These are phyloP conservation scores for Linnemannia hyalina DNA, from an alignment of 192 early-diverging fungal genomes.

Conservation along the genomic window DNA sequence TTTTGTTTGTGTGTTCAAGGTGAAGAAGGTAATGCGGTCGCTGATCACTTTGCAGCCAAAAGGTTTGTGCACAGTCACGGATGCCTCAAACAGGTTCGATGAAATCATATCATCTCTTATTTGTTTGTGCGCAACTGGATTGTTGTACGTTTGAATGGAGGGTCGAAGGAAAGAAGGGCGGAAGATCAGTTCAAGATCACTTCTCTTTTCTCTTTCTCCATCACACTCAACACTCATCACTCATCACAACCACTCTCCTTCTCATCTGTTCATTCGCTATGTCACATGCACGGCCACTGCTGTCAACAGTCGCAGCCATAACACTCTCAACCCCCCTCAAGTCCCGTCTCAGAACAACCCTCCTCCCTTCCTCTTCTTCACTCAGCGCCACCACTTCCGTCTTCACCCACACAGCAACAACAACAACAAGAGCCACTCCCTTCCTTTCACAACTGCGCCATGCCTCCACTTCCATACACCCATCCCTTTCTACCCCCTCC, in stretches of 20 bases:
- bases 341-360: neutral
- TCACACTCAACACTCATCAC: neutral
- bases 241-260: neutral
- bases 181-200: neutral
- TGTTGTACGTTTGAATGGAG: no score
- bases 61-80: no score
- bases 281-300: conserved; percentile 3
- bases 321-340: neutral
- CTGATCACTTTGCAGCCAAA: neutral
- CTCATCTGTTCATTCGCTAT: neutral
- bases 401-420: neutral
- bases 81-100: no score
- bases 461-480: neutral
- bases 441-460: neutral
- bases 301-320: neutral
- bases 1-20: neutral
- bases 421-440: neutral
- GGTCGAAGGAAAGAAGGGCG: neutral
- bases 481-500: neutral
- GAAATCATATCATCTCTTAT: no score
- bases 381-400: neutral
- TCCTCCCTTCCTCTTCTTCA: neutral
- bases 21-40: neutral
- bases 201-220: no score
- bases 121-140: no score